Evolutionary conservation across 1,284 basidiomycete species (phyloP).

Genomic region (Grifola frondosa): DNA sequence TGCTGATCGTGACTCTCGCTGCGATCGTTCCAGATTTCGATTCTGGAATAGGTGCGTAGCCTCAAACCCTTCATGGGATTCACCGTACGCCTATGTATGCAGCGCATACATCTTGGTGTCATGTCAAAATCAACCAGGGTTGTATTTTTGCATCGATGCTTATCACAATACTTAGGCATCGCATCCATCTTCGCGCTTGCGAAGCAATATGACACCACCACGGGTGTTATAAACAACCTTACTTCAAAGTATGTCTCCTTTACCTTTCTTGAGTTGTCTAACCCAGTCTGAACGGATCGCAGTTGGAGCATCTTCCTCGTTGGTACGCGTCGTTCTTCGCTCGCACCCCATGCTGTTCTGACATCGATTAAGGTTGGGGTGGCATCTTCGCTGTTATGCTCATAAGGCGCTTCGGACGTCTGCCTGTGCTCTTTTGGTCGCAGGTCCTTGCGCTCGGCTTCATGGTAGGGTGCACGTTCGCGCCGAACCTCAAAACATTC

Average conservation of each 20-base stretch:
- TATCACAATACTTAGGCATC: constrained; percentile 44
- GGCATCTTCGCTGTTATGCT: constrained; percentile 57
- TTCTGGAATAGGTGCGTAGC: constrained; percentile 54
- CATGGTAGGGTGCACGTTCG: constrained; percentile 50
- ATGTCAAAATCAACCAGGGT: too few relatives aligned
- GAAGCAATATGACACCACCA: constrained; percentile 52
- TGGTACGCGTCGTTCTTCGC: constrained; percentile 33
- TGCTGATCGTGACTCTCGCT: constrained; percentile 60
- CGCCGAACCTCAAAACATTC: constrained; percentile 50
- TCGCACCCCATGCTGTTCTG: not conserved
- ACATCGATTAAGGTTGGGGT: constrained; percentile 47
- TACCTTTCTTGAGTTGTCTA: too few relatives aligned
- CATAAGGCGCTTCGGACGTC: constrained; percentile 55
- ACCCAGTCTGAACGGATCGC: too few relatives aligned
- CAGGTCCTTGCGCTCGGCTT: constrained; percentile 51
- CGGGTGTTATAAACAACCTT: constrained; percentile 59
- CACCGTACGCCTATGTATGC: too few relatives aligned
- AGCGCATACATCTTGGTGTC: not conserved
- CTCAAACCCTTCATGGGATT: too few relatives aligned
- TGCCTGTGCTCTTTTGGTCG: constrained; percentile 66
- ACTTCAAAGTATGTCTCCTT: constrained; percentile 48
- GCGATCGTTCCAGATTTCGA: constrained; percentile 69
- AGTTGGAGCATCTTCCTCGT: constrained; percentile 70
- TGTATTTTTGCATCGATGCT: not conserved
- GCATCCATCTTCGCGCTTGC: constrained; percentile 60